Evolutionary conservation across 495 filamentous ascomycete genomes (phyloP), one percentile per base, ranked within the genome.

Genomic region (Pyronema domesticum): DNA sequence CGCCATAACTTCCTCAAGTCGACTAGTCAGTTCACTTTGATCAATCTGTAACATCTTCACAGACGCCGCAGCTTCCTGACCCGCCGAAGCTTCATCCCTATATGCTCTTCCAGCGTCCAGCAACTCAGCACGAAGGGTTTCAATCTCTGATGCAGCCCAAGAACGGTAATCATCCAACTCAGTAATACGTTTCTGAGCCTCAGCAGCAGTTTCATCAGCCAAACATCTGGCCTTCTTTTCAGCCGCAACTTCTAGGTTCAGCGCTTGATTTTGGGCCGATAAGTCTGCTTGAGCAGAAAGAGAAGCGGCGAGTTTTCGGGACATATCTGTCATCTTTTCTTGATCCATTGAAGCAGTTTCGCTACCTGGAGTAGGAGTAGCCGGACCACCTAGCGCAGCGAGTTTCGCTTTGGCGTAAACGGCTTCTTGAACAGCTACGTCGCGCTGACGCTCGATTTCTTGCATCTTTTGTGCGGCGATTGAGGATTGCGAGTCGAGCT

Each of bases 401-500:
- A 95, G 73, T 62, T 86, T 94, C 6, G 93, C 85, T 62, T 94
- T 94, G 18, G 88, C 86, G 71, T 95, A 96, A 0, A 87, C 83
- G 0, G 93, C 91, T 68, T 96, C 93, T 57, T 79, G 82, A 40
- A 99, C 77, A 14, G 91, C 91, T 15, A 83, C 80, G 69, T 99
- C 93, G 48, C 93, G 73, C 67, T 96, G 89, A 56, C 83, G 86
- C 66, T 95, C 91, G 7, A 91, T 80, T 62, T 94, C 87, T 3
- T 89, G 89, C 59, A 99, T 86, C 55, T 85, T 78, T 62, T 84
- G 86, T 3, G 87, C 89, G 5, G 93, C 87, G 36, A 82, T 73
- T 8, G 82, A 72, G 9, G 86, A 82, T 70, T 95, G 89, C 40
- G 83, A 75, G 57, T 94, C 86, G 10, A 99, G 80, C 0, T 88